Evolutionary conservation across 805 yeast species (phyloP).

Genomic region (Lipomyces yamadae): DNA sequence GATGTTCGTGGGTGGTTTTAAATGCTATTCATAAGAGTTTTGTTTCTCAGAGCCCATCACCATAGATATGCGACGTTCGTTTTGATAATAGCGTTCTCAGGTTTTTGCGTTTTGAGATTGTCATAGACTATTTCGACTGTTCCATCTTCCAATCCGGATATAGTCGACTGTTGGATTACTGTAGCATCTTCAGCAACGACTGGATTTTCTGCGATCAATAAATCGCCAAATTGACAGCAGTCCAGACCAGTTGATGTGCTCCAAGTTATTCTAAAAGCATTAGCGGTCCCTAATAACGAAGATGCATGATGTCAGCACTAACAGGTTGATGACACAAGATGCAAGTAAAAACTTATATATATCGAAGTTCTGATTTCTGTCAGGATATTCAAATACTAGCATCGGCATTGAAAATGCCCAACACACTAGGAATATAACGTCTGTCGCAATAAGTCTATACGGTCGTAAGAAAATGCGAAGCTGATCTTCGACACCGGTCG

Average conservation of each 20-base stretch:
- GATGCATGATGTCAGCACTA: slow-evolving; percentile 2
- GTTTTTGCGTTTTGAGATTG: not conserved
- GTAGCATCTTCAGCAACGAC: not conserved
- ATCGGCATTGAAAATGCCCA: slow-evolving; percentile 31
- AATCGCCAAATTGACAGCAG: slow-evolving; percentile 15
- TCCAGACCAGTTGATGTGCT: slow-evolving; percentile 18
- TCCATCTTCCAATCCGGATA: slow-evolving; percentile 1
- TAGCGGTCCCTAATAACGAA: not conserved
- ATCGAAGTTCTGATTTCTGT: not conserved
- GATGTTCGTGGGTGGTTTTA: not conserved
- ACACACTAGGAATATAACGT: slow-evolving; percentile 20
- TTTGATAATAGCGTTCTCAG: not conserved
- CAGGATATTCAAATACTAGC: slow-evolving; percentile 24
- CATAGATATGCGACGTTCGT: not conserved
- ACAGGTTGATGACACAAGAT: slow-evolving; percentile 6
- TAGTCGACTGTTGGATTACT: slow-evolving; percentile 2
- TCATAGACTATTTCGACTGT: not conserved
- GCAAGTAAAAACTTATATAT: slow-evolving; percentile 10
- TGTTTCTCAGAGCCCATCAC: not conserved
- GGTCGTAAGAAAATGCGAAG: slow-evolving; percentile 11
- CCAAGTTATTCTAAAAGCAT: slow-evolving; percentile 20
- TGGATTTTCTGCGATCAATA: not conserved
- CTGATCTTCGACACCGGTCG: not conserved
- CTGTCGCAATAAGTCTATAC: slow-evolving; percentile 10
- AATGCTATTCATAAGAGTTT: not conserved